Base-by-base conservation (phyloP, 495 filamentous ascomycete species). In the Clohesyomyces aquaticus region DNA sequence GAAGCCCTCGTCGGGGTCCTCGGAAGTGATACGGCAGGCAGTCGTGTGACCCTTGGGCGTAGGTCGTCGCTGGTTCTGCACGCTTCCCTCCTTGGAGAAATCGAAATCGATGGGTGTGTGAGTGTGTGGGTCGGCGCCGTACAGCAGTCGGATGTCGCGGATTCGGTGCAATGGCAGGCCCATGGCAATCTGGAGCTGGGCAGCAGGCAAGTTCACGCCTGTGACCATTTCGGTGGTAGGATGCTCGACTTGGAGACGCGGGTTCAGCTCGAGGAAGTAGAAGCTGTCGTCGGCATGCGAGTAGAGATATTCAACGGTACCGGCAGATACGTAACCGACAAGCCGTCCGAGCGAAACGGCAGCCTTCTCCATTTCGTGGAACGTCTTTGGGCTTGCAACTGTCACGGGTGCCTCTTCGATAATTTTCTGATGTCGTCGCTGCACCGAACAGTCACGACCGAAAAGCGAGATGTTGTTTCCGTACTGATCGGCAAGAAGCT, bases 401-500 rank as follows among this genome's bases (percentile, higher is more conserved):
- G 94, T 99, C 29, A 97, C 94, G 12, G 94, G 94, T 4, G 94
- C 94, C 77, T 99, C 94, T 77, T 99, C 94, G 67, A 99, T 99
- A 76, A 99, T 99, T 81, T 99, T 99, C 78, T 99, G 94, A 79
- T 99, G 94, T 78, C 94, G 84, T 77, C 94, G 88, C 79, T 99
- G 94, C 1, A 99, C 94, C 64, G 94, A 99, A 77, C 94, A 99
- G 80, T 99, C 94, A 87, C 94, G 87, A 67, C 94, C 94, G 70
- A 98, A 98, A 22, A 99, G 84, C 3, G 94, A 99, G 71, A 99
- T 96, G 77, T 98, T 98, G 83, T 99, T 97, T 60, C 95, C 95
- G 76, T 99, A 99, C 83, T 99, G 90, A 80, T 99, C 94, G 54
- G 94, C 94, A 38, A 99, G 81, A 70, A 99, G 78, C 77, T 99